Percentiles rank a stretch among this genome's conserved stretches.
These are phyloP conservation scores for Porodaedalea pini DNA, from an alignment of 1,284 basidiomycete genomes.

Conservation along the genomic window DNA sequence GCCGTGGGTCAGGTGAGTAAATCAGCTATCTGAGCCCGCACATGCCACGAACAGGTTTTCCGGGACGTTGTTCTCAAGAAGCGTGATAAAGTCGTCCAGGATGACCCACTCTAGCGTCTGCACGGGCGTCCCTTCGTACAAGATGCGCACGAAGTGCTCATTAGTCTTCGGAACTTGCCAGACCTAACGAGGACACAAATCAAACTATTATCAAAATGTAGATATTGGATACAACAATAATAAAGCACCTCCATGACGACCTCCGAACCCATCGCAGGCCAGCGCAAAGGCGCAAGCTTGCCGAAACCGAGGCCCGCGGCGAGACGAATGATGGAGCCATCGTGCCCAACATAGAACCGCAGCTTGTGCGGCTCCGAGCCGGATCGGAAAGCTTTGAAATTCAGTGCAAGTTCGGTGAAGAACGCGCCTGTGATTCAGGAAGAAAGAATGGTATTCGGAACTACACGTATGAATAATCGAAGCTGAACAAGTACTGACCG, in stretches of 20 bases:
- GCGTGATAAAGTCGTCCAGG: constrained; percentile 36
- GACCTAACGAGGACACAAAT: constrained; percentile 32
- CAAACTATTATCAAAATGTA: not conserved
- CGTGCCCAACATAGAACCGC: constrained; percentile 47
- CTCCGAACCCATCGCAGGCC: constrained; percentile 51
- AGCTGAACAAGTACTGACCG: constrained; percentile 34
- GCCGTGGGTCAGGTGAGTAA: not conserved
- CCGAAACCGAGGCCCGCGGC: constrained; percentile 46
- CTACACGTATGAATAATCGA: too few species aligned
- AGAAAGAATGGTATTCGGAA: not conserved
- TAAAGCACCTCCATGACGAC: constrained; percentile 44
- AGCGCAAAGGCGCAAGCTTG: constrained; percentile 35
- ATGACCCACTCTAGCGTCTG: constrained; percentile 37
- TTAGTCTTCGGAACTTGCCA: constrained; percentile 32
- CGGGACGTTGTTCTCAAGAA: constrained; percentile 38
- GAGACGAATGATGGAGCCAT: constrained; percentile 49
- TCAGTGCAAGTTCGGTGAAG: constrained; percentile 35
- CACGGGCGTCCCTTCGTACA: constrained; percentile 45
- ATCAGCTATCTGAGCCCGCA: not conserved
- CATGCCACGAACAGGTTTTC: constrained; percentile 34
- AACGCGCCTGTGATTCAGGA: constrained; percentile 33
- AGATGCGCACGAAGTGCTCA: constrained; percentile 40
- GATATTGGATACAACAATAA: too few species aligned
- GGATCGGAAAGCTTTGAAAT: constrained; percentile 32
- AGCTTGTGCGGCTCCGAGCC: constrained; percentile 40